Percentiles rank a stretch among this genome's conserved stretches.
These are phyloP conservation scores for Paspalum vaginatum DNA, from an alignment of 176 grass and related monocot genomes.

Conservation along the genomic window DNA sequence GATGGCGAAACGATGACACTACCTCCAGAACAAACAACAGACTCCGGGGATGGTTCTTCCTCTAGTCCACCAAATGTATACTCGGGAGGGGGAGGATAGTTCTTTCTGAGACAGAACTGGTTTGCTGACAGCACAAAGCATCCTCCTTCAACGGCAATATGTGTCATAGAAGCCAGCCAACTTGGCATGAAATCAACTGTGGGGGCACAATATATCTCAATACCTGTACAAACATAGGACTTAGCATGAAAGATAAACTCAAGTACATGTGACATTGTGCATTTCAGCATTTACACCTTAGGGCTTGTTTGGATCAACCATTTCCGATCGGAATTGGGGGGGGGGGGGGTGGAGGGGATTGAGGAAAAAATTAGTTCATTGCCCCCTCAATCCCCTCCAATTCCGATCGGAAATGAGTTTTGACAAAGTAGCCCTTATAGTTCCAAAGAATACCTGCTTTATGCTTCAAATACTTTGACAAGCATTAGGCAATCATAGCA, in stretches of 20 bases:
- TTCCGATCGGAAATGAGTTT: no score
- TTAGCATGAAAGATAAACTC: slow-evolving; percentile 23
- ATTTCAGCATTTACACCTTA: slow-evolving; percentile 23
- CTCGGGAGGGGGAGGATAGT: slow-evolving; percentile 77
- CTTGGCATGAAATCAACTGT: slow-evolving; percentile 63
- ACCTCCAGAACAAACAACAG: slow-evolving; percentile 72
- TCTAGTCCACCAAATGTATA: slow-evolving; percentile 68
- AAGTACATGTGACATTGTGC: slow-evolving; percentile 16
- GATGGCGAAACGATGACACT: slow-evolving; percentile 90
- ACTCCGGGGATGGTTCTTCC: slow-evolving; percentile 78
- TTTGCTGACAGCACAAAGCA: slow-evolving; percentile 88
- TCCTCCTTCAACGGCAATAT: slow-evolving; percentile 91
- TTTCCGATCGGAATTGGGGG: no score
- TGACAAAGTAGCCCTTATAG: background rate
- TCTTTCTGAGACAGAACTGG: slow-evolving; percentile 70
- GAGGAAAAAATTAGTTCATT: no score
- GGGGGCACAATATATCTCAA: slow-evolving; percentile 96
- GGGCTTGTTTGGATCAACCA: no score
- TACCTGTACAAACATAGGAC: slow-evolving; percentile 54
- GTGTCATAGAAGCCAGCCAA: slow-evolving; percentile 85
- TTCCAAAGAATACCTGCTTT: background rate
- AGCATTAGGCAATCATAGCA: background rate
- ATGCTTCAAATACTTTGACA: background rate
- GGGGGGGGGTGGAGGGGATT: no score
- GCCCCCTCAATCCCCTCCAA: no score